Percentiles rank a stretch among this genome's conserved stretches.
Evolutionary conservation across 177 flowering plant species (phyloP).

Genomic region (Tripterygium wilfordii): DNA sequence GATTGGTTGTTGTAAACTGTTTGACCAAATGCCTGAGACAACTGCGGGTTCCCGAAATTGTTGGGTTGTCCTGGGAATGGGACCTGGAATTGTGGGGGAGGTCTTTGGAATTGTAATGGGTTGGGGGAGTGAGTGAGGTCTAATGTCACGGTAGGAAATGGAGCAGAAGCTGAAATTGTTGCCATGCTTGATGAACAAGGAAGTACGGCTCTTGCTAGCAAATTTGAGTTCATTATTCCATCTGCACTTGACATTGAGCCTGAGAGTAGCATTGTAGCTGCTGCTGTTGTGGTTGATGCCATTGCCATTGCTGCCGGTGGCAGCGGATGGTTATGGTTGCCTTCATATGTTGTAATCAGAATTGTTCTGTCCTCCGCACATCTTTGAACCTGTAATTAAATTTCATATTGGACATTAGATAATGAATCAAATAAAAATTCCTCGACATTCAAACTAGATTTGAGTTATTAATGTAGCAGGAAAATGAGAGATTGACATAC

Average conservation of each 20-base stretch:
- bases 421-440: too few species aligned
- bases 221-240: conserved; percentile 58
- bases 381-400: conserved; percentile 49
- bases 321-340: conserved; percentile 68
- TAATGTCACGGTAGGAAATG: conserved; percentile 68
- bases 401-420: neutral
- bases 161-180: conserved; percentile 74
- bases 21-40: conserved; percentile 40
- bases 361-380: conserved; percentile 64
- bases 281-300: conserved; percentile 78
- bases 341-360: conserved; percentile 65
- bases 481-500: conserved; percentile 32
- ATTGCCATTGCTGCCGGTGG: conserved; percentile 78
- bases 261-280: conserved; percentile 66
- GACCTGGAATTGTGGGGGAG: conserved; percentile 28
- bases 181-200: conserved; percentile 72
- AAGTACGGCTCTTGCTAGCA: conserved; percentile 55
- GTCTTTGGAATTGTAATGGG: conserved; percentile 39
- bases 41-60: conserved; percentile 7
- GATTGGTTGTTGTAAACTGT: conserved; percentile 55
- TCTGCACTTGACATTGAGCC: conserved; percentile 72
- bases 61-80: conserved; percentile 23
- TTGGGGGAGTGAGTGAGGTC: conserved; percentile 57
- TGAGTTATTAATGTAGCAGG: too few species aligned
- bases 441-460: too few species aligned